These are phyloP conservation scores for Hysterangium stoloniferum DNA, from an alignment of 768 basidiomycete genomes.

Conservation along the genomic window DNA sequence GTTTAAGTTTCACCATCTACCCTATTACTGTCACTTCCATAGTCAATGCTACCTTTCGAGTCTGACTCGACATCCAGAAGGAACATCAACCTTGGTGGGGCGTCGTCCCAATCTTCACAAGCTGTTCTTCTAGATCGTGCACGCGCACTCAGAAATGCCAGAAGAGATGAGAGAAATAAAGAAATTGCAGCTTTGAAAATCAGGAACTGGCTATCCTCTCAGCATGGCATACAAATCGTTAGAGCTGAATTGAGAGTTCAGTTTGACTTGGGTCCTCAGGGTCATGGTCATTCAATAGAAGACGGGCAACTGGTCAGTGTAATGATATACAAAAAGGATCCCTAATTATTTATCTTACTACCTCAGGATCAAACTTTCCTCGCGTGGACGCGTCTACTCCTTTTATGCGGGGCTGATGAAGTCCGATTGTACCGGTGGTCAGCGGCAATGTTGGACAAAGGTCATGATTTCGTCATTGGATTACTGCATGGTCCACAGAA, in stretches of 20 bases:
- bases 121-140: slow-evolving; percentile 55
- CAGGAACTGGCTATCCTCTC: slow-evolving; percentile 66
- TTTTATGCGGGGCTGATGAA: slow-evolving; percentile 44
- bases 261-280: slow-evolving; percentile 32
- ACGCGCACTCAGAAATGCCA: slow-evolving; percentile 49
- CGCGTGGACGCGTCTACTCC: slow-evolving; percentile 55
- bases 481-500: slow-evolving; percentile 30
- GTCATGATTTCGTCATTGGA: slow-evolving; percentile 28
- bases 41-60: slow-evolving; percentile 4
- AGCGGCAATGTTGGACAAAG: slow-evolving; percentile 15
- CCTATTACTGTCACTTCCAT: too few species aligned
- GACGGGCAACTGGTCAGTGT: background rate
- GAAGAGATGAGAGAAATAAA: slow-evolving; percentile 45
- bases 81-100: slow-evolving; percentile 72
- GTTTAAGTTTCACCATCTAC: too few species aligned
- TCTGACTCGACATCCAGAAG: slow-evolving; percentile 22
- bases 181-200: slow-evolving; percentile 53
- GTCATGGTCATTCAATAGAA: background rate
- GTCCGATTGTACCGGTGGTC: slow-evolving; percentile 29
- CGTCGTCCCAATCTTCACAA: slow-evolving; percentile 42
- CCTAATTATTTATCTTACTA: background rate
- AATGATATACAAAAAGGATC: background rate
- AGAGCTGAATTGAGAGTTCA: slow-evolving; percentile 36
- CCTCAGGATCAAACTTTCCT: slow-evolving; percentile 40
- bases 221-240: slow-evolving; percentile 31